Base-by-base conservation (phyloP, 345 rosid species). In the Syzygium jambos region DNA sequence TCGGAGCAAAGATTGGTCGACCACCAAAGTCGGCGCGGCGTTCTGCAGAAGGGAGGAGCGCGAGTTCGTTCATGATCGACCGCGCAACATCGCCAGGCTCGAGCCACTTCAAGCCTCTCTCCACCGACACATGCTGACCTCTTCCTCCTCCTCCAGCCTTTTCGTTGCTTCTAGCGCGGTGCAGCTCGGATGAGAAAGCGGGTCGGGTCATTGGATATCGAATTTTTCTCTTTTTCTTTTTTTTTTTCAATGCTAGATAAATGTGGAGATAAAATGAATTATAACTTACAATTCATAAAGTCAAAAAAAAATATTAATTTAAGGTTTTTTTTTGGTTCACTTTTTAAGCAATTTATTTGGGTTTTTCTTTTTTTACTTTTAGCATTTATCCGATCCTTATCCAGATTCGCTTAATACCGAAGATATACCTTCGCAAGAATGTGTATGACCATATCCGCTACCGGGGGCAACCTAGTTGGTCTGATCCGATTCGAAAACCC, bases 41-140 rank as follows among this genome's bases (percentile, higher is more conserved):
- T 1, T 43, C 49, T 19, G 82, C 8, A 73, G 49, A 38, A 51
- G 29, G 51, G 19, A 85, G 83, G n/a, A 86, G 27, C 83, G 8
- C 87, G 59, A n/a, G 30, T 46, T 86, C 87, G 30, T 46, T 86
- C 87, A 63, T 65, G 87, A 65, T 63, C 78, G 29, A 86, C 65
- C 87, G 43, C 65, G 51, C 30, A 25, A 38, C 87, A 86, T 86
- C 87, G 55, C 29, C 38, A 61, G 11, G 19, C 38, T 23, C 57
- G 22, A 53, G 9, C 85, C 25, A 84, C 51, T 41, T 43, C 41
- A 51, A 63, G 11, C 23, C 65, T 12, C 54, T 19, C 23, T 54
- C 49, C 43, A 73, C 82, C 13, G 21, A 21, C 51, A 51, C 30
- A 8, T n/a, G 65, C 80, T 68, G 52, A 27, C 38, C 78, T n/a